Conservation (phyloP, 169 alveolate genomes). For the Plasmodium cynomolgi region DNA sequence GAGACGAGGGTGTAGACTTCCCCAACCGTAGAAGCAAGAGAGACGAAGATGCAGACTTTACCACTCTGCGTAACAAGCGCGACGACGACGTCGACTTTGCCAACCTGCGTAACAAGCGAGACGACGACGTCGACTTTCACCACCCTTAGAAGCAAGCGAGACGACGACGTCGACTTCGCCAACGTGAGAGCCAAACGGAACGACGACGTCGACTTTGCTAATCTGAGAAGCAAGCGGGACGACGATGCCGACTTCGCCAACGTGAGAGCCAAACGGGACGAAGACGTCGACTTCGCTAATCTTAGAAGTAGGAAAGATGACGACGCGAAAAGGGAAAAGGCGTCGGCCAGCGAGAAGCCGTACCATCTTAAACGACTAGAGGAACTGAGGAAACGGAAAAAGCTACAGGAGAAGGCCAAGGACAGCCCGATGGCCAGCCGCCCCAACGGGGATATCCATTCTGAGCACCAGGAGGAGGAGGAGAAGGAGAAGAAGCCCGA, state of each 20-base stretch:
- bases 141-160: not conserved
- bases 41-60: not conserved
- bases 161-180: constrained; percentile 1
- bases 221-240: not conserved
- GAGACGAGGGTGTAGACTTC: constrained; percentile 7
- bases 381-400: constrained; percentile 54
- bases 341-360: constrained; percentile 44
- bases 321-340: constrained; percentile 1
- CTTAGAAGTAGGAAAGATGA: not conserved
- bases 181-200: not conserved
- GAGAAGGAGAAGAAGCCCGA: not conserved
- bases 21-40: constrained; percentile 2
- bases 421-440: too few species aligned
- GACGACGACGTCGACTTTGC: not conserved
- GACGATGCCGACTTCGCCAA: constrained; percentile 3
- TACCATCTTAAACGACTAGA: constrained; percentile 30
- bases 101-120: not conserved
- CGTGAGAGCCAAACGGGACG: not conserved
- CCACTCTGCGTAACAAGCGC: not conserved
- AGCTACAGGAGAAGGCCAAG: not conserved
- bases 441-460: too few species aligned
- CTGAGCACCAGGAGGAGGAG: not conserved
- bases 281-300: not conserved
- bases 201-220: constrained; percentile 6
- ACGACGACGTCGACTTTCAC: constrained; percentile 30